These are phyloP conservation scores for Coemansia sp. DNA, from an alignment of 192 early-diverging fungal genomes.

Conservation along the genomic window DNA sequence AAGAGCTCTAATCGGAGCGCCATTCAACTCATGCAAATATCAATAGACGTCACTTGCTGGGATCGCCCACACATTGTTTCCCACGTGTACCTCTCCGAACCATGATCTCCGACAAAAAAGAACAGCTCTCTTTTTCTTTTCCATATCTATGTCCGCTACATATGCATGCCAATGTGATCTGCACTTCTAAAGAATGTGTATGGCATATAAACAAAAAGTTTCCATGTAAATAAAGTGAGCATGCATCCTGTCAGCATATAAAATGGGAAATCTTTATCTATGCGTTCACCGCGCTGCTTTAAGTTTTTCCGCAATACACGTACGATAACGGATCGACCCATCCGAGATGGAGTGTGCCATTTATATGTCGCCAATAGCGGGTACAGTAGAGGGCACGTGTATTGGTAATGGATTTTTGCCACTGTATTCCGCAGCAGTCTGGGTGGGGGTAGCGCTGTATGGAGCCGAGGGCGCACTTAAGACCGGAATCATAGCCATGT, in stretches of 20 bases:
- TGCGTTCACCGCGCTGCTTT: neutral
- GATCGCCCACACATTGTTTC: neutral
- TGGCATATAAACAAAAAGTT: neutral
- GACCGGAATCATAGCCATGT: neutral
- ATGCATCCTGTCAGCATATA: neutral
- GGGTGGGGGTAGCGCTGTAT: neutral
- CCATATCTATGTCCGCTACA: too few species aligned
- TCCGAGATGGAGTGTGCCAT: neutral
- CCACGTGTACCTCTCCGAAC: neutral
- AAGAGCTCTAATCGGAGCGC: neutral
- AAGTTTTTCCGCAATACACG: neutral
- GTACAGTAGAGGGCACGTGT: neutral
- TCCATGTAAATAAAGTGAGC: neutral
- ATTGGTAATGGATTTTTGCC: neutral
- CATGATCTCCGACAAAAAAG: neutral
- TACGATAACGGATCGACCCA: neutral
- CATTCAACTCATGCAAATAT: neutral
- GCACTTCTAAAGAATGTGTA: too few species aligned
- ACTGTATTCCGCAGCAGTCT: neutral
- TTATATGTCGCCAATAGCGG: neutral
- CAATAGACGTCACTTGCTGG: neutral
- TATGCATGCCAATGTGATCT: too few species aligned
- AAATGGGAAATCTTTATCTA: neutral
- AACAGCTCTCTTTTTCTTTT: neutral
- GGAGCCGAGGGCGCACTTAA: neutral